Percentiles rank a stretch among this genome's conserved stretches.
Evolutionary conservation across 2,329 filamentous ascomycete species (phyloP).

Genomic region (Lasiodiplodia sp.): DNA sequence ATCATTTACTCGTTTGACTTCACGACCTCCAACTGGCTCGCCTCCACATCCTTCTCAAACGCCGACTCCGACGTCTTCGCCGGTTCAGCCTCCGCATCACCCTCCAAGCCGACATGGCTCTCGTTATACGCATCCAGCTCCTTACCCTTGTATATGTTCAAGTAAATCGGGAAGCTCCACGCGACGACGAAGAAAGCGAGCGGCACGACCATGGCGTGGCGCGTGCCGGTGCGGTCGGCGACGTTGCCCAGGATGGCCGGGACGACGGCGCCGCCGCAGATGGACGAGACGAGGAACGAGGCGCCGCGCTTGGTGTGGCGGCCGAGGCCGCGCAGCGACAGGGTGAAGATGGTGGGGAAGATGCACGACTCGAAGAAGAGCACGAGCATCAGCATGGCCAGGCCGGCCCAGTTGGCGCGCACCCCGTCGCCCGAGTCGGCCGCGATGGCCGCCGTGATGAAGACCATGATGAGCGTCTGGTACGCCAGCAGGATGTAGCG

Average conservation of each 20-base stretch:
- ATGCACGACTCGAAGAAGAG: constrained; percentile 50
- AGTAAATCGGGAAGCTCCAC: constrained; percentile 47
- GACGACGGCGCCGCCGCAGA: constrained; percentile 47
- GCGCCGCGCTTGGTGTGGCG: constrained; percentile 50
- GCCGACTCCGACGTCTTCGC: background rate
- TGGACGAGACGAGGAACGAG: constrained; percentile 46
- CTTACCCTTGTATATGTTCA: constrained; percentile 44
- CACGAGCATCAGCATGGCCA: constrained; percentile 47
- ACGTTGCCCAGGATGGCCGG: constrained; percentile 47
- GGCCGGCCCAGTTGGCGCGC: constrained; percentile 45
- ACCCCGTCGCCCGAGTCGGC: constrained; percentile 41
- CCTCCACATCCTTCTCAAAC: constrained; percentile 26
- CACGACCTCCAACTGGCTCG: constrained; percentile 21
- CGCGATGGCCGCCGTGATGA: constrained; percentile 45
- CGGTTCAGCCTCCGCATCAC: background rate
- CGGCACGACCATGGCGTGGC: constrained; percentile 47
- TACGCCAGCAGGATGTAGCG: constrained; percentile 47
- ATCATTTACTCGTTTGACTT: background rate
- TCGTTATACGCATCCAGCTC: constrained; percentile 47
- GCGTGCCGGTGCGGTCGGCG: constrained; percentile 42
- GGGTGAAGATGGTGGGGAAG: constrained; percentile 50
- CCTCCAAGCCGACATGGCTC: constrained; percentile 39
- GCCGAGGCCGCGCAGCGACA: constrained; percentile 47
- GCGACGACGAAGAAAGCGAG: constrained; percentile 45
- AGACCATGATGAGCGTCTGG: constrained; percentile 47